These are phyloP conservation scores for Metschnikowia matae DNA, from an alignment of 805 yeast species.

Conservation along the genomic window DNA sequence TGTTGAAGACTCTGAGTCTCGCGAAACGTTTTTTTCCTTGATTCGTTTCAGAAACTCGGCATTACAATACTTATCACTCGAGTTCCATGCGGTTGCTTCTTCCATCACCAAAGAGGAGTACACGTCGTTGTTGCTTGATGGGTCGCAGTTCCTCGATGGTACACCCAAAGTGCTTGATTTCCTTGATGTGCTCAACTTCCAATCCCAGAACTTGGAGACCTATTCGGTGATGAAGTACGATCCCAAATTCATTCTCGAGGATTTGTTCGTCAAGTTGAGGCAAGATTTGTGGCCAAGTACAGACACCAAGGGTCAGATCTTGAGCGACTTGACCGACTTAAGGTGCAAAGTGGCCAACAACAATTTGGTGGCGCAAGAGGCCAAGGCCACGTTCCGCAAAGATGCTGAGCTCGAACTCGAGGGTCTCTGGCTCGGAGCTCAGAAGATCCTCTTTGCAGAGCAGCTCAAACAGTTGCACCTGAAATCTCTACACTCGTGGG, in stretches of 20 bases:
- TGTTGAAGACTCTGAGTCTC: conserved; percentile 29
- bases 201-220: conserved; percentile 42
- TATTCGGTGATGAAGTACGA: conserved; percentile 30
- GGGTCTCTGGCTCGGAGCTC: conserved; percentile 35
- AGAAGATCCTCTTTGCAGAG: conserved; percentile 43
- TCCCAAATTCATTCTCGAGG: conserved; percentile 24
- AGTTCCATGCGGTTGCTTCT: conserved; percentile 57
- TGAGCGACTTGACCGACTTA: conserved; percentile 21
- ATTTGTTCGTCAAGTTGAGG: conserved; percentile 23
- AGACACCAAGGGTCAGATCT: conserved; percentile 13
- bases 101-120: conserved; percentile 51
- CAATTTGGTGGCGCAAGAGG: conserved; percentile 17
- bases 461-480: conserved; percentile 52
- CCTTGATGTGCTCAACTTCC: conserved; percentile 61
- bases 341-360: conserved; percentile 20
- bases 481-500: conserved; percentile 76
- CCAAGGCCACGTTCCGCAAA: conserved; percentile 21
- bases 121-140: conserved; percentile 49
- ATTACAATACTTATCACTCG: conserved; percentile 64
- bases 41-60: conserved; percentile 56
- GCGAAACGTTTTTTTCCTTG: conserved; percentile 58
- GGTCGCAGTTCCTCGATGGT: conserved; percentile 48
- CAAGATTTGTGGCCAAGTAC: background rate
- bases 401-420: conserved; percentile 25
- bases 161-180: conserved; percentile 66